These are phyloP conservation scores for Inga oerstediana DNA, from an alignment of 306 rosid genomes.

Conservation along the genomic window DNA sequence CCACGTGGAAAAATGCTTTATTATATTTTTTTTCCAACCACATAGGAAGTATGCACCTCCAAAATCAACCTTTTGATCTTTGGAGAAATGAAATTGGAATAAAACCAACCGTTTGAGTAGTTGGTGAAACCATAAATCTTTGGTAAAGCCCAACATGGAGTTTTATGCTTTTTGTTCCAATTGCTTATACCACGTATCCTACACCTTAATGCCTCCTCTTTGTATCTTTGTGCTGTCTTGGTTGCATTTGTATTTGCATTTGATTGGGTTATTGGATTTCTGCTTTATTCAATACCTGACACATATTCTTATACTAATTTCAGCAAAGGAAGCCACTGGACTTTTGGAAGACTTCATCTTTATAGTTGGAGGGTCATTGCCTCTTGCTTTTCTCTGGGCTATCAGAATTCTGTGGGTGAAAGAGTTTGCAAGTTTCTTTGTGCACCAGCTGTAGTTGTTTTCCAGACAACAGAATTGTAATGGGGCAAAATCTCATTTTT, in stretches of 20 bases:
- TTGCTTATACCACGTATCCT: background rate
- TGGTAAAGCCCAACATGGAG: background rate
- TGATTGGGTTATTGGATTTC: background rate
- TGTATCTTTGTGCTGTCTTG: background rate
- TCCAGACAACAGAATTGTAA: conserved; percentile 9
- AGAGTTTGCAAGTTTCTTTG: background rate
- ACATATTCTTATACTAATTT: conserved; percentile 14
- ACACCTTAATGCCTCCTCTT: background rate
- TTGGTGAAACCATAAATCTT: background rate
- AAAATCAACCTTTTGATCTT: background rate
- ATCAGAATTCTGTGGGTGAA: background rate
- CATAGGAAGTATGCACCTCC: background rate
- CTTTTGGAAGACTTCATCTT: conserved; percentile 76
- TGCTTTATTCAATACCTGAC: conserved; percentile 10
- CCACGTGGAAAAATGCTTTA: background rate
- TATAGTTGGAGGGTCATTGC: conserved; percentile 34
- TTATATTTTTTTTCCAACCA: background rate
- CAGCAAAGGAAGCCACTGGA: conserved; percentile 91
- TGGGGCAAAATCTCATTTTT: background rate
- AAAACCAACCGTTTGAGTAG: background rate
- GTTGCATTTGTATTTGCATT: background rate
- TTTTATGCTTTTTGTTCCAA: background rate
- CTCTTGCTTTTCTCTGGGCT: background rate
- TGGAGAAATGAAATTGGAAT: background rate
- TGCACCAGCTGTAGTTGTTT: background rate